Evolutionary conservation across 768 basidiomycete species (phyloP).

Genomic region (Hemileccinum rubropunctum): DNA sequence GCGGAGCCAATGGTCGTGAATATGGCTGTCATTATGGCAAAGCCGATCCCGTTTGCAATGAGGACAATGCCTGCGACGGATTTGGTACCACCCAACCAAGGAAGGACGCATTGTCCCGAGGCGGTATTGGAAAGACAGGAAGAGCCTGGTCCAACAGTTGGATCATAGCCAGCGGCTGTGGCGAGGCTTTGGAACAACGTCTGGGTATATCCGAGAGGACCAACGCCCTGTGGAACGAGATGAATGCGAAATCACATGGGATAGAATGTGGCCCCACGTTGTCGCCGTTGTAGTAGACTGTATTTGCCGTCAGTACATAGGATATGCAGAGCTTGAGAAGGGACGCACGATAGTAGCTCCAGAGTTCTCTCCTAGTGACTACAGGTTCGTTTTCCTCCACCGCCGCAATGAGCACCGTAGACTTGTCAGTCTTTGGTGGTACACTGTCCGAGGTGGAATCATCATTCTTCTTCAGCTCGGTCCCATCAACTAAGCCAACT

Average conservation of each 20-base stretch:
- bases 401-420: conserved; percentile 36
- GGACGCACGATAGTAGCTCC: conserved; percentile 69
- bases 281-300: conserved; percentile 82
- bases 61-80: conserved; percentile 75
- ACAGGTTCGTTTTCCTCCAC: conserved; percentile 56
- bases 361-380: conserved; percentile 70
- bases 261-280: conserved; percentile 45
- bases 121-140: conserved; percentile 55
- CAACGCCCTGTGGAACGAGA: conserved; percentile 51
- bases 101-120: conserved; percentile 75
- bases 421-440: conserved; percentile 10
- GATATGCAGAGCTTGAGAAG: not conserved
- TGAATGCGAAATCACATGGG: not conserved
- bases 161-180: conserved; percentile 72
- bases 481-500: not conserved
- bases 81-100: conserved; percentile 73
- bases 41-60: conserved; percentile 71
- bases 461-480: conserved; percentile 8
- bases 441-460: conserved; percentile 4
- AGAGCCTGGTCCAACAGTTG: conserved; percentile 63
- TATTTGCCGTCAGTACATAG: not conserved
- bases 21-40: conserved; percentile 76
- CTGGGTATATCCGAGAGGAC: conserved; percentile 65
- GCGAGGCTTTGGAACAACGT: conserved; percentile 75
- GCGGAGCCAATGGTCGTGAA: conserved; percentile 72